Evolutionary conservation across 495 filamentous ascomycete genomes (phyloP), one percentile per base, ranked within the genome.

Genomic region (Evernia prunastri): DNA sequence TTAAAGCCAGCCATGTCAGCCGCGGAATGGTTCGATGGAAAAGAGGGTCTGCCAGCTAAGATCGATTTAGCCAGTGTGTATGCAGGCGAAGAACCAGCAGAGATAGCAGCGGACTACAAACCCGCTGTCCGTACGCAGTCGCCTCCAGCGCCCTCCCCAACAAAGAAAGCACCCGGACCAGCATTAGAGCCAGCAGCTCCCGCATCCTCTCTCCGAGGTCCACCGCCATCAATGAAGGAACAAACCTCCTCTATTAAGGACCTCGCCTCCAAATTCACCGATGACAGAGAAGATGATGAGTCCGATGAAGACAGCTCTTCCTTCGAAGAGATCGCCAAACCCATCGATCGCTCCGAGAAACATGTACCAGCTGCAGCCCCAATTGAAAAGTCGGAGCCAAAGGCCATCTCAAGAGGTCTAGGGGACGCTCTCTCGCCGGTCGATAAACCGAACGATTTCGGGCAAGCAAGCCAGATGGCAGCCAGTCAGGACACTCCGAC

Each of bases 41-140:
- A 95, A 76, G 85, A 87, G 43, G 90, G 80, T 5, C 77, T 94
- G 13, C 91, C 93, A 15, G 80, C 91, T 36, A 96, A 95, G 81
- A 92, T 97, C 69, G 91, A 93, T 64, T 84, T 98, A 70, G 92
- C 91, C 73, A 92, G 88, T 69, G 75, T 98, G 54, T 98, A 92
- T 73, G 90, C 96, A 29, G 92, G 91, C 33, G 81, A 84, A 65
- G 88, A 85, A 27, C 84, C 90, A 17, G 80, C 87, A 60, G 90
- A 95, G 68, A 80, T 95, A 15, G 75, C 88, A 27, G 77, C 87
- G 8, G 84, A 90, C 60, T 85, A 86, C 61, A 89, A 88, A 75
- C 84, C 88, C 9, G 75, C 79, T 12, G 67, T 77, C 10, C 72
- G 72, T 35, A 62, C 77, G 1, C 71, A 82, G 23, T 77, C 84